Percentiles rank a stretch among this genome's conserved stretches.
Evolutionary conservation across 108 stramenopile genomes (phyloP).

Genomic region (Cylindrotheca fusiformis): DNA sequence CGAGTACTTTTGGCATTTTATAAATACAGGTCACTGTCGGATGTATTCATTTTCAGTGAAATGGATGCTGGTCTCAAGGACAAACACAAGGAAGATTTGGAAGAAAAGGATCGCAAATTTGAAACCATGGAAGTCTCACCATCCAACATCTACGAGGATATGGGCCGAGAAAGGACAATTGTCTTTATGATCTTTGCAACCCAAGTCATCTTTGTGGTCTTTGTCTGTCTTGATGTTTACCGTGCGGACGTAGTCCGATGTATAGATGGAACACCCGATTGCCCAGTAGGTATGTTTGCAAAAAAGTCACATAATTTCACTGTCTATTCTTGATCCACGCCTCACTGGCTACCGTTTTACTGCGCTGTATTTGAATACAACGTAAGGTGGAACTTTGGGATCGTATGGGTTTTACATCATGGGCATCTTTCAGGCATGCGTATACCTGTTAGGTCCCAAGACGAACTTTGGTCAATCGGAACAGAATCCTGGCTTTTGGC

Average conservation of each 20-base stretch:
- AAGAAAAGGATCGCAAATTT: constrained; percentile 6
- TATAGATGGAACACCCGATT: constrained; percentile 14
- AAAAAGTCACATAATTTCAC: neutral
- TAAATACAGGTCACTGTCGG: neutral
- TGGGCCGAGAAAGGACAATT: constrained; percentile 15
- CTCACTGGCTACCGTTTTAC: neutral
- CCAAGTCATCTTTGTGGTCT: constrained; percentile 22
- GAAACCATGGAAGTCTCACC: constrained; percentile 16
- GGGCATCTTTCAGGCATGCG: constrained; percentile 27
- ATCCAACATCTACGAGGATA: constrained; percentile 30
- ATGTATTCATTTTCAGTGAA: constrained; percentile 7
- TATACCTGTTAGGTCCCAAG: constrained; percentile 25
- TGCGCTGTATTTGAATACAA: neutral
- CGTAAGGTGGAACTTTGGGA: constrained; percentile 19
- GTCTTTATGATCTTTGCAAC: constrained; percentile 29
- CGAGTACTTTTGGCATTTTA: constrained; percentile 18
- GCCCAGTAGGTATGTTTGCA: constrained; percentile 9
- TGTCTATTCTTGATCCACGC: neutral
- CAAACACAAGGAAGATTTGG: constrained; percentile 1
- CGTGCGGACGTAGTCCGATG: constrained; percentile 4
- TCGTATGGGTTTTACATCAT: constrained; percentile 29
- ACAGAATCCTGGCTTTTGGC: constrained; percentile 29
- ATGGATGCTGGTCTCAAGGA: neutral
- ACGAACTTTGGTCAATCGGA: constrained; percentile 28
- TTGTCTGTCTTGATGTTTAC: constrained; percentile 29